Base-by-base conservation (phyloP, 768 basidiomycete species). In the Calvatia gigantea region DNA sequence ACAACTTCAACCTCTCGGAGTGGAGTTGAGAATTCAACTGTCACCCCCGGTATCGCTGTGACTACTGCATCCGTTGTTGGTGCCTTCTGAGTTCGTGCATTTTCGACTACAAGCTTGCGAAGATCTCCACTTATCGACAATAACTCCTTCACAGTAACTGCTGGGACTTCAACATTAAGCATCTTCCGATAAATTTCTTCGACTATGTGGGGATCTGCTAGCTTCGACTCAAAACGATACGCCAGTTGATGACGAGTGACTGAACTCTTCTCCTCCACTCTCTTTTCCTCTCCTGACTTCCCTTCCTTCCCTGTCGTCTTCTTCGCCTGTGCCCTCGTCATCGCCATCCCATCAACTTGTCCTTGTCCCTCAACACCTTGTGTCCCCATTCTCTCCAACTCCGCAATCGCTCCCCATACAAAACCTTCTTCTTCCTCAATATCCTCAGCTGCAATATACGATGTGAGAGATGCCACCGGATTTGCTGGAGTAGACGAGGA, bases 111-210 rank as follows among this genome's bases (percentile, higher is more conserved):
- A 6, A 58, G 38, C 9, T 52, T 55, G 0, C 32, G 32, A 6
- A 66, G 55, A 6, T 64, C 56, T 0, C 59, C 43, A 21, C 62
- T 65, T 23, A 65, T 46, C 0, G 58, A 38, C 1, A 65, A 35
- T 3, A 66, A 23, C 3, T 66, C 60, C 0, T 50, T 27, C 1
- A 65, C 41, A 0, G 54, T 51, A 5, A 66, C n/a, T 7, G 27
- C 46, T 15, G 58, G 48, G 12, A 62, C 48, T n/a, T 52, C 9
- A 0, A 50, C 52, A 2, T 2, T 56, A 23, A 1, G 52, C 7
- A 67, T 58, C 0, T 15, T 1, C 3, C 58, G 7, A 17, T 58
- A 33, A 0, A 67, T 41, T 0, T 28, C 4, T 9, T 54, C 23
- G 0, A 48, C 32, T 1, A 57, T 48, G 5, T 59, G 37, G 0